phyloP scores from a whole-genome alignment of 202 grass and related monocot genomes.

The Zoysia matrella region DNA sequence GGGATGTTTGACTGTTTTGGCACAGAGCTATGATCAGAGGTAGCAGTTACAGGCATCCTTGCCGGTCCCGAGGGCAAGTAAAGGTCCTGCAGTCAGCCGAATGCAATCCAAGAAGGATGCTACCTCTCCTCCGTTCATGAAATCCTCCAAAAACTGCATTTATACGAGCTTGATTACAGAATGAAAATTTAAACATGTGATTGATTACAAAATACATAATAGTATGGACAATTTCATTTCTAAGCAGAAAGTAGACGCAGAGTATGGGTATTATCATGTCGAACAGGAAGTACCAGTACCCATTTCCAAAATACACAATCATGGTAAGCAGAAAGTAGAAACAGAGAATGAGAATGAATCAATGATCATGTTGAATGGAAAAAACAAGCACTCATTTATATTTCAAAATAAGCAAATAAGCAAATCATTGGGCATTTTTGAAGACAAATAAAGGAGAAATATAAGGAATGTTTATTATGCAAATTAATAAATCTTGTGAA shows the following conservation, averaged over 20 bases:
- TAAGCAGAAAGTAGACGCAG: slow-evolving; percentile 8
- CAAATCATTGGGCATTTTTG: background rate
- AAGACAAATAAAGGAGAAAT: slow-evolving; percentile 24
- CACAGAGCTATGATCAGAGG: slow-evolving; percentile 56
- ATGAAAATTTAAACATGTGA: slow-evolving; percentile 12
- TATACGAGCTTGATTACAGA: slow-evolving; percentile 24
- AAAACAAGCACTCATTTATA: too few relatives aligned
- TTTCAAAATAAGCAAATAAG: too few relatives aligned
- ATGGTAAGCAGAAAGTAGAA: background rate
- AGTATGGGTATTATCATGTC: slow-evolving; percentile 5
- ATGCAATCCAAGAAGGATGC: slow-evolving; percentile 98
- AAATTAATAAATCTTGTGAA: slow-evolving; percentile 12
- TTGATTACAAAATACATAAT: slow-evolving; percentile 26
- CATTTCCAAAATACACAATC: background rate
- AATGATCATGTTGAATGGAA: too few relatives aligned
- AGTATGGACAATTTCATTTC: slow-evolving; percentile 5
- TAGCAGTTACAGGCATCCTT: slow-evolving; percentile 88
- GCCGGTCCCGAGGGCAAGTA: slow-evolving; percentile 87
- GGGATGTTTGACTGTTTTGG: slow-evolving; percentile 63
- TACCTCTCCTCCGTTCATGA: slow-evolving; percentile 98
- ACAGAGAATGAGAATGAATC: too few relatives aligned
- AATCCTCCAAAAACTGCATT: slow-evolving; percentile 99
- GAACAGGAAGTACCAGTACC: slow-evolving; percentile 20
- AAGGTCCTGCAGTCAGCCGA: slow-evolving; percentile 34
- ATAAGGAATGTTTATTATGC: background rate